Evolutionary conservation across 192 early-diverging fungal genomes (phyloP).

Genomic region (Kappamyces sp.): DNA sequence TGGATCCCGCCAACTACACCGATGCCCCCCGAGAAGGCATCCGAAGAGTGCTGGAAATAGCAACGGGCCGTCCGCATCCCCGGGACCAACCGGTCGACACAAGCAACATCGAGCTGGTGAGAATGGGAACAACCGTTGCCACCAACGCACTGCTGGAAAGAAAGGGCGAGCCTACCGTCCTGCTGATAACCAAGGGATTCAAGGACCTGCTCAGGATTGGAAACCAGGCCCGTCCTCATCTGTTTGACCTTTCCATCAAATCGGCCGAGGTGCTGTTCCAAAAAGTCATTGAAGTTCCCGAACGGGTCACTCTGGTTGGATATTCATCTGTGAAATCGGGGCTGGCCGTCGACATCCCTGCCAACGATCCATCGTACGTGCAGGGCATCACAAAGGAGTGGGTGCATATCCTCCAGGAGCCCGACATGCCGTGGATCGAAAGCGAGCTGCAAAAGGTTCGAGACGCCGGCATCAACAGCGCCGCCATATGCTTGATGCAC

Average conservation of each 20-base stretch:
- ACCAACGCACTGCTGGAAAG: slow-evolving; percentile 74
- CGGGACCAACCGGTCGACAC: slow-evolving; percentile 17
- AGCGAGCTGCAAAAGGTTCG: slow-evolving; percentile 54
- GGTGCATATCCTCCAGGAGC: slow-evolving; percentile 61
- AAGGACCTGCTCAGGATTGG: slow-evolving; percentile 75
- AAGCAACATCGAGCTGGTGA: slow-evolving; percentile 53
- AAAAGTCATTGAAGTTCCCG: slow-evolving; percentile 68
- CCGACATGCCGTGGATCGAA: slow-evolving; percentile 55
- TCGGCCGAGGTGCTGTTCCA: slow-evolving; percentile 83
- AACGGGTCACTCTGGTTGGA: slow-evolving; percentile 79
- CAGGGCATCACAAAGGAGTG: slow-evolving; percentile 84
- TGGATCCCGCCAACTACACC: slow-evolving; percentile 81
- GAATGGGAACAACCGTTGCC: slow-evolving; percentile 97
- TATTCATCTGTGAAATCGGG: slow-evolving; percentile 51
- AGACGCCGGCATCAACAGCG: slow-evolving; percentile 69
- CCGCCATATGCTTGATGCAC: slow-evolving; percentile 92
- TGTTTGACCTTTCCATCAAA: slow-evolving; percentile 87
- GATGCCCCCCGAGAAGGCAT: slow-evolving; percentile 96
- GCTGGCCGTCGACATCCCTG: slow-evolving; percentile 22
- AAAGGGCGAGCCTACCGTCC: slow-evolving; percentile 80
- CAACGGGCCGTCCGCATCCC: slow-evolving; percentile 63
- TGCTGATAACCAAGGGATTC: slow-evolving; percentile 90
- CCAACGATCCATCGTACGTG: slow-evolving; percentile 41
- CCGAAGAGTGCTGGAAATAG: slow-evolving; percentile 73
- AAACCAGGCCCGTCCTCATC: slow-evolving; percentile 87